Base-by-base conservation (phyloP, 2,329 filamentous ascomycete genomes). In the Colletotrichum sojae region DNA sequence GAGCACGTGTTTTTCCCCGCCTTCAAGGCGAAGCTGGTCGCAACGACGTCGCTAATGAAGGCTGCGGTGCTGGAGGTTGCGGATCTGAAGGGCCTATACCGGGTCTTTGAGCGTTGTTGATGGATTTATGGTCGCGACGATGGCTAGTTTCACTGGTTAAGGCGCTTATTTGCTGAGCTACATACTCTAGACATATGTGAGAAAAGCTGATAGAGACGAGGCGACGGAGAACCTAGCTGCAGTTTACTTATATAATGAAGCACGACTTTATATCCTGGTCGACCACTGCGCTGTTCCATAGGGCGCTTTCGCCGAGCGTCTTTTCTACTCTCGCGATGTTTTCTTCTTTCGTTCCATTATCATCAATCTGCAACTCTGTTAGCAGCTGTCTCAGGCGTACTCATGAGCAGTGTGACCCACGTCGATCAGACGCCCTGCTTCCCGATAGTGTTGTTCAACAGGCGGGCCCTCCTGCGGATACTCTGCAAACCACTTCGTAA, bases 61-160 rank as follows among this genome's bases (percentile, higher is more conserved):
- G 92, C 90, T 0, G 88, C 85, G 9, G 89, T 97, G 12, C 83
- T 97, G 54, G 95, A 99, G 80, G 90, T 97, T 56, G 95, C 96
- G 2, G 94, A 97, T 81, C 80, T 98, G 68, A 98, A 97, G 80
- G 94, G 95, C 0, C 78, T 99, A 67, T 99, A 99, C 80, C 86
- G 93, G 53, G 95, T 98, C 3, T 99, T 99, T 84, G 96, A 99
- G 82, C 85, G 96, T 63, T 98, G 96, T 79, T 98, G 79, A 88
- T n/a, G 40, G 40, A n/a, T n/a, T n/a, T 15, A 15, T 15, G 40
- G 40, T 2, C 40, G 12, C 13, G 16, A 43, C 4, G 40, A 15
- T 43, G 10, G 16, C 40, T 43, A n/a, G 16, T 43, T 43, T 43
- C 4, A n/a, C 13, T 43, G 13, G 2, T n/a, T 2, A 43, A 15